Base-by-base conservation (phyloP, 2,329 filamentous ascomycete genomes). In the Aspergillus felis region DNA sequence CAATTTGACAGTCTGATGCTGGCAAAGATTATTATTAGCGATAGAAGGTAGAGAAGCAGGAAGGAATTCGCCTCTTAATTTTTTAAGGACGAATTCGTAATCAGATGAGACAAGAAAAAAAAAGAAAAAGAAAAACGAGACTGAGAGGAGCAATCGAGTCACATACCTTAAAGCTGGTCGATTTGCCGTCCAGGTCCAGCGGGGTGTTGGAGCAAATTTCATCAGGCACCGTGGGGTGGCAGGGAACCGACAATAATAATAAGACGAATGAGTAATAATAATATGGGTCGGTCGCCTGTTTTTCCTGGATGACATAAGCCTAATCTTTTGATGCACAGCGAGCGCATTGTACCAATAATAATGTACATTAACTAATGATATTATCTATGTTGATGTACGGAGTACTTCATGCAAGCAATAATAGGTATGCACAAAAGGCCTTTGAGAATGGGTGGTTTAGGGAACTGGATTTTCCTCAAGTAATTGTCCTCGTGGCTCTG, bases 221-320 rank as follows among this genome's bases (percentile, higher is more conserved):
- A 65, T 69, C 67, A 68, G 68, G 69, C 66, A 70, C 66, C 65
- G 69, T 72, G 70, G 70, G 67, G 69, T 66, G 61, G 66, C 58
- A 59, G 63, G 58, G 17, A 10, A 29, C 48, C 22, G 44, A 50
- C 25, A 50, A 53, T 28, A 54, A 60, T 50, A 54, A 54, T 22
- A 22, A 1, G 56, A 12, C 29, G 29, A 14, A 32, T 32, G n/a
- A n/a, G n/a, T n/a, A 50, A 53, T 28, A 54, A 60, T 50, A 54
- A 54, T 22, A 22, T 54, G 54, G 61, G 57, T 57, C 56, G 48
- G 53, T 32, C 62, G 63, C 59, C 59, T 65, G 57, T 57, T 61
- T 61, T 47, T 27, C 24, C 24, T 54, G 55, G 69, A 66, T 71
- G 68, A 71, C 64, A 68, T 71, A 71, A 71, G 64, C 68, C 58